phyloP scores from a whole-genome alignment of 148 eudicot species.

The Persicaria tinctoria region DNA sequence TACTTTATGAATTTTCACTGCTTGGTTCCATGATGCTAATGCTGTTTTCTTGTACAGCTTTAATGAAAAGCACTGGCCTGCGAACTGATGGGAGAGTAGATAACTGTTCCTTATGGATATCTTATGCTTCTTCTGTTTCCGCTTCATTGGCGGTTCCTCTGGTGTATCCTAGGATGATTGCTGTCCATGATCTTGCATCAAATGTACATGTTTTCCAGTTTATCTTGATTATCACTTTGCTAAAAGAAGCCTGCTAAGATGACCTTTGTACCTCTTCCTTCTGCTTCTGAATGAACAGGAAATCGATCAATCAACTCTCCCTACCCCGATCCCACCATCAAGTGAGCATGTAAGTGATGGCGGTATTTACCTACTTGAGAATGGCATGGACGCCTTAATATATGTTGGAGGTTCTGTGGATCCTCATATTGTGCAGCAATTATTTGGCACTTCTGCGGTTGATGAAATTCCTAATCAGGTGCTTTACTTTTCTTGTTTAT shows the following conservation, averaged over 20 bases:
- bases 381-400: slow-evolving; percentile 78
- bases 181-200: slow-evolving; percentile 67
- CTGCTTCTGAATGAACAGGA: slow-evolving; percentile 38
- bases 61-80: slow-evolving; percentile 70
- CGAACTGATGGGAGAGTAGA: slow-evolving; percentile 78
- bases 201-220: slow-evolving; percentile 35
- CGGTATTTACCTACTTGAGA: slow-evolving; percentile 89
- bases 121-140: slow-evolving; percentile 68
- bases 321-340: slow-evolving; percentile 64
- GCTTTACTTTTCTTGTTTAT: neutral
- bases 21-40: neutral
- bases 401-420: slow-evolving; percentile 56
- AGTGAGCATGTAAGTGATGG: slow-evolving; percentile 74
- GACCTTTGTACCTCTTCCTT: neutral
- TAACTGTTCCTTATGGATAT: slow-evolving; percentile 82
- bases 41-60: slow-evolving; percentile 40
- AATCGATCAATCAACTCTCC: slow-evolving; percentile 46
- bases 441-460: slow-evolving; percentile 57
- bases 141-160: slow-evolving; percentile 76
- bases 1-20: neutral
- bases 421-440: slow-evolving; percentile 44
- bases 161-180: slow-evolving; percentile 85
- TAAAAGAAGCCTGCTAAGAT: neutral
- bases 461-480: slow-evolving; percentile 83
- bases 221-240: neutral